Conservation (phyloP, 23 red algal genomes). For the Gracilaria gracilis region DNA sequence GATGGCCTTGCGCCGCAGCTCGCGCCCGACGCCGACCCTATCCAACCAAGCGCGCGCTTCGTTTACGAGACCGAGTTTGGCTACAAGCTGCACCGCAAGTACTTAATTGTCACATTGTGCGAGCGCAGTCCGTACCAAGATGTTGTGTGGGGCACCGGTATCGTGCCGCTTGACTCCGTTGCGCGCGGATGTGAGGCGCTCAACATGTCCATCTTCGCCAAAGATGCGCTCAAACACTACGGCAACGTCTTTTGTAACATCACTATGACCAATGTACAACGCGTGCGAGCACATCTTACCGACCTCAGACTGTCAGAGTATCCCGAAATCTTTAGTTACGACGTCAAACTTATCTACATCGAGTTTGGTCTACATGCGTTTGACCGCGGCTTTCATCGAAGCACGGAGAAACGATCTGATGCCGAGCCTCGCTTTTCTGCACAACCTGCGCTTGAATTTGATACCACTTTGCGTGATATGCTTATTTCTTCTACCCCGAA, state of each 20-base stretch:
- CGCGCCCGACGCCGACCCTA: neutral
- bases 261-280: slow-evolving; percentile 54
- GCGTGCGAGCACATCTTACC: slow-evolving; percentile 51
- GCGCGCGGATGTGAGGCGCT: slow-evolving; percentile 40
- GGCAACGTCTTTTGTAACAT: slow-evolving; percentile 51
- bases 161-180: slow-evolving; percentile 56
- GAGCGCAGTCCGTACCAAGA: slow-evolving; percentile 58
- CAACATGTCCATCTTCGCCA: slow-evolving; percentile 54
- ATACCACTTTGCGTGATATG: slow-evolving; percentile 58
- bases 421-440: slow-evolving; percentile 60
- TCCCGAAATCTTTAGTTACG: slow-evolving; percentile 53
- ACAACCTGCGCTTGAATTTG: slow-evolving; percentile 51
- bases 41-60: slow-evolving; percentile 8
- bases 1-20: neutral
- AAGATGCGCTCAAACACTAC: slow-evolving; percentile 37
- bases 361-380: slow-evolving; percentile 39
- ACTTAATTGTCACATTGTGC: slow-evolving; percentile 42
- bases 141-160: slow-evolving; percentile 38
- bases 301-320: slow-evolving; percentile 58
- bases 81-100: slow-evolving; percentile 64
- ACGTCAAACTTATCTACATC: slow-evolving; percentile 68
- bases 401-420: slow-evolving; percentile 56
- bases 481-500: slow-evolving; percentile 26
- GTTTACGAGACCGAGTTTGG: slow-evolving; percentile 64
- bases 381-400: slow-evolving; percentile 16